Conservation (phyloP, 73 alveolate genomes). For the Loxodes magnus region DNA sequence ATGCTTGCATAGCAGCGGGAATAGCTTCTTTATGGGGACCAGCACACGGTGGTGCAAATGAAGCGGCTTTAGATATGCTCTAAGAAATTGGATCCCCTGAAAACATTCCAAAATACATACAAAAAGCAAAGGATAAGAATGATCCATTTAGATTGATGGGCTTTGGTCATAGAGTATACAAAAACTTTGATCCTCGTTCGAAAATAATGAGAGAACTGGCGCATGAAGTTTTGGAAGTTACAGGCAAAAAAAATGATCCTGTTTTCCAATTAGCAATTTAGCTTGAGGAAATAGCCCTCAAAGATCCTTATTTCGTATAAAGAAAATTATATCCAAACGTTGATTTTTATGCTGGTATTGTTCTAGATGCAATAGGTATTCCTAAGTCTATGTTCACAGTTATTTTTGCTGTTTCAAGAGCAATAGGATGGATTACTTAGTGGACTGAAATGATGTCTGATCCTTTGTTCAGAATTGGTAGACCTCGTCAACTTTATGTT, state of each 20-base stretch:
- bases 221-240: conserved; percentile 18
- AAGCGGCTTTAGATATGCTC: conserved; percentile 78
- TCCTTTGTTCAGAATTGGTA: conserved; percentile 73
- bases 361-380: conserved; percentile 81
- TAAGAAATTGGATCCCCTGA: conserved; percentile 49
- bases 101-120: conserved; percentile 42
- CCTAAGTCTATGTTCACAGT: conserved; percentile 86
- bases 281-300: conserved; percentile 66
- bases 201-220: conserved; percentile 33
- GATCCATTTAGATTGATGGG: conserved; percentile 87
- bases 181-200: conserved; percentile 68
- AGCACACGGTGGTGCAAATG: conserved; percentile 97
- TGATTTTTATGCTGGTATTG: conserved; percentile 67
- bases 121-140: conserved; percentile 58
- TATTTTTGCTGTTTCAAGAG: conserved; percentile 74
- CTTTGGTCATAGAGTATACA: conserved; percentile 95
- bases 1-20: conserved; percentile 96
- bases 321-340: conserved; percentile 93
- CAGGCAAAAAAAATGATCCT: conserved; percentile 19
- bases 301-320: conserved; percentile 71
- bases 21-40: conserved; percentile 98
- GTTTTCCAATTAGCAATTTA: conserved; percentile 15
- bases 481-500: conserved; percentile 74
- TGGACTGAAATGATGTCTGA: conserved; percentile 77
- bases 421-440: conserved; percentile 85